Base-by-base conservation (phyloP, 1,284 basidiomycete species). In the Boletus mariae region DNA sequence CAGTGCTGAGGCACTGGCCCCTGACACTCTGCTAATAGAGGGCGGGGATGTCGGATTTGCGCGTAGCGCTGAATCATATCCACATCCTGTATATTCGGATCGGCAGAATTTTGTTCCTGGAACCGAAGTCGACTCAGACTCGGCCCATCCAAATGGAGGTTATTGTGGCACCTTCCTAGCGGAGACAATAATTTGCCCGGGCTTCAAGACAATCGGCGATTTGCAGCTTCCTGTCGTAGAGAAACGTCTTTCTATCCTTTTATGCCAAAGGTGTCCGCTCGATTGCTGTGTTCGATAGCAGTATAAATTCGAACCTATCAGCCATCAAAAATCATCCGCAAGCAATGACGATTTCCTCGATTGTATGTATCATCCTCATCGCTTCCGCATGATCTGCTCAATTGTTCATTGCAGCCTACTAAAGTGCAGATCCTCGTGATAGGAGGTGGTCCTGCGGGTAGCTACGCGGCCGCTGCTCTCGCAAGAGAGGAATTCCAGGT, bases 361-460 rank as follows among this genome's bases (percentile, higher is more conserved):
- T 45, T 26, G 43, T 51, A 25, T n/a, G 49, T 37, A 29, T 23
- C 10, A 26, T 43, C 31, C 23, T 6, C 42, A 29, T 29, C 5
- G 10, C 12, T 15, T 44, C 26, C 12, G 5, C 4, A 6, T 6
- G 9, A 7, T 38, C 6, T 12, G 42, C 42, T 37, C 6, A 37
- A 37, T 15, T 17, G 1, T 4, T 13, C 26, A n/a, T n/a, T n/a
- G 13, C 7, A 51, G 49, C 43, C 32, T 10, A 25, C 42, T 13
- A 51, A 51, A 29, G 34, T 25, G 11, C 43, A 51, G 9, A 57
- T 75, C 41, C 65, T 74, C 29, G 69, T 75, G 40, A 65, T 75
- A 25, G 73, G 73, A 8, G 81, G 81, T 45, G 82, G 82, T 3
- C 81, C 81, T 9, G 75, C 74, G 1, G 80, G 81, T 6, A 74